A percentile compares a stretch with the other conserved stretches of the same genome.
phyloP scores from a whole-genome alignment of 768 basidiomycete genomes.

The Sarcomyxa edulis region DNA sequence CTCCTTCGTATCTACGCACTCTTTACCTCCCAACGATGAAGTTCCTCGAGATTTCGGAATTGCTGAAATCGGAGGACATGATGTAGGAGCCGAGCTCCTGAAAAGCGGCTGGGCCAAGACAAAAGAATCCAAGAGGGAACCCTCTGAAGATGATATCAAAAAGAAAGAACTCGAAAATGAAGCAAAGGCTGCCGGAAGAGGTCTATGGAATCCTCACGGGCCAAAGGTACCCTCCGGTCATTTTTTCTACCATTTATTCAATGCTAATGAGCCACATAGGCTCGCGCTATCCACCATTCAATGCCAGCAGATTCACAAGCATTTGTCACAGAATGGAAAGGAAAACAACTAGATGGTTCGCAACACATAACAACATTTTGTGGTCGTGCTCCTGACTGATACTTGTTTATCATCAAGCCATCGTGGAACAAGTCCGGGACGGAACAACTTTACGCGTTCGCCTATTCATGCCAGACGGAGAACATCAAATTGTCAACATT shows the following conservation, averaged over 20 bases:
- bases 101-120: constrained; percentile 90
- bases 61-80: constrained; percentile 67
- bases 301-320: constrained; percentile 90
- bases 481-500: constrained; percentile 89
- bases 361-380: constrained; percentile 1
- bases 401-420: constrained; percentile 53
- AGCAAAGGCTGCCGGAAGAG: constrained; percentile 70
- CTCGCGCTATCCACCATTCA: constrained; percentile 68
- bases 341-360: constrained; percentile 82
- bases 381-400: constrained; percentile 6
- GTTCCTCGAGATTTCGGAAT: constrained; percentile 74
- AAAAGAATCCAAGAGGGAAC: constrained; percentile 82
- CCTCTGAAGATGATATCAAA: constrained; percentile 70
- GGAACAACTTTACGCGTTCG: constrained; percentile 88
- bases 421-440: constrained; percentile 92
- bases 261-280: constrained; percentile 31
- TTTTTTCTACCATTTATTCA: neutral
- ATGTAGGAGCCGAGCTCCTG: constrained; percentile 73
- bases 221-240: constrained; percentile 44
- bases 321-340: constrained; percentile 90
- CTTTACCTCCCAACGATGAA: constrained; percentile 72
- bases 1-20: constrained; percentile 77
- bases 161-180: constrained; percentile 73
- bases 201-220: constrained; percentile 83
- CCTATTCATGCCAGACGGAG: constrained; percentile 80